Conservation (phyloP, 805 yeast species). For the Candida endomychidarum region DNA sequence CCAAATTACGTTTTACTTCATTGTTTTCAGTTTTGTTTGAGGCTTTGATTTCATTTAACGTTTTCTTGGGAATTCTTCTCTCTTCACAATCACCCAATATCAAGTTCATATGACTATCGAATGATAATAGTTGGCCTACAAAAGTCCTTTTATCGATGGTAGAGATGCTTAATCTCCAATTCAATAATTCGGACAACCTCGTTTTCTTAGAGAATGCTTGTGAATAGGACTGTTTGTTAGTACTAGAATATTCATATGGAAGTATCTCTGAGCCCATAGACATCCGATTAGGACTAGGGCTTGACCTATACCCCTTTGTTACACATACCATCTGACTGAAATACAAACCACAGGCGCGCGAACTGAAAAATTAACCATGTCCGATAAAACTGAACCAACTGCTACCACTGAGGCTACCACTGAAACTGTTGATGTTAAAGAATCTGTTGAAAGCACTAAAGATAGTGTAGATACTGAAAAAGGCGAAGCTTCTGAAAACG, state of each 20-base stretch:
- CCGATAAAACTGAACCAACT: conserved; percentile 6
- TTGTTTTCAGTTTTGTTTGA: conserved; percentile 17
- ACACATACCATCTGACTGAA: conserved; percentile 10
- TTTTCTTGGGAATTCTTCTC: conserved; percentile 67
- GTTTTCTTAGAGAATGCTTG: conserved; percentile 35
- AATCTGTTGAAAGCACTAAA: not conserved
- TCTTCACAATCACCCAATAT: conserved; percentile 86
- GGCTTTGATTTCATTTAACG: conserved; percentile 36
- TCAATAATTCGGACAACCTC: conserved; percentile 62
- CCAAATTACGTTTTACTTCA: conserved; percentile 67
- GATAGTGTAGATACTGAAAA: not conserved
- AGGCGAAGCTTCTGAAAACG: not conserved
- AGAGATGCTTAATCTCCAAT: conserved; percentile 70
- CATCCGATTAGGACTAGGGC: too few relatives aligned
- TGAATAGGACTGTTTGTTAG: conserved; percentile 20
- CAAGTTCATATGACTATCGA: conserved; percentile 85
- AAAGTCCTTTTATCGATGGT: conserved; percentile 77
- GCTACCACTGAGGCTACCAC: too few relatives aligned
- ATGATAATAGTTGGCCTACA: conserved; percentile 80
- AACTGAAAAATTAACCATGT: not conserved
- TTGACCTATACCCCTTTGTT: too few relatives aligned
- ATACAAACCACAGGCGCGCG: not conserved
- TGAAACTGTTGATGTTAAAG: too few relatives aligned
- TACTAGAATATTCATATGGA: conserved; percentile 1
- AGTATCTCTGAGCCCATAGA: too few relatives aligned